Base-by-base conservation (phyloP, 805 yeast genomes). In the Candida nonsorbophila region DNA sequence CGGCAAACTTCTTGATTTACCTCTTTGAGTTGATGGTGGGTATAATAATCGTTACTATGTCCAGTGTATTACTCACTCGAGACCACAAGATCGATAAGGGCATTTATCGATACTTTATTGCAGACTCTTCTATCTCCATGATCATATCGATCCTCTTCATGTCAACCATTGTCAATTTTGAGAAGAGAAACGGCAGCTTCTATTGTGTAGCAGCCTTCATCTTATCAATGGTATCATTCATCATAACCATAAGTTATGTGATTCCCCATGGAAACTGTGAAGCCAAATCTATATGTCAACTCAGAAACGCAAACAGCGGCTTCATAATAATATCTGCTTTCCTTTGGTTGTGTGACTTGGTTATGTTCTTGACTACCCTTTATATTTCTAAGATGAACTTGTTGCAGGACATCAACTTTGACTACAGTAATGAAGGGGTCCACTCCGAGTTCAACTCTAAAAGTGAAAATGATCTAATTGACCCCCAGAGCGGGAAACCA, bases 121-220 rank as follows among this genome's bases (percentile, higher is more conserved):
- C 67, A 1, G 55, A 53, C 31, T 52, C 58, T 3, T 41, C 53
- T 4, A 42, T 64, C 21, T 47, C 64, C 8, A 38, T 61, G 4
- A 43, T 49, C 3, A 51, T 58, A 8, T 51, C 68, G 2, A 27
- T 63, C 3, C 36, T 61, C 18, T 62, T 65, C 36, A 44, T 65
- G 16, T 45, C 54, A 12, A 52, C 50, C n/a, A 34, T 59, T n/a
- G 49, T 65, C 29, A 55, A 54, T 30, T 64, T 57, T 32, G 70
- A 62, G 29, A 51, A 41, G 29, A 39, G 65, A 30, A 61, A 61
- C 32, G 69, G 69, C 3, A 54, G 62, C 16, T 58, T 63, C 29
- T 64, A 62, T 32, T 60, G 68, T 29, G 30, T 57, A 8, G 41
- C 55, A 3, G 59, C 63, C 2, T 37, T 54, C 13, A 25, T 62